Evolutionary conservation across 257 asterid species (phyloP).

Genomic region (Salvia hispanica): DNA sequence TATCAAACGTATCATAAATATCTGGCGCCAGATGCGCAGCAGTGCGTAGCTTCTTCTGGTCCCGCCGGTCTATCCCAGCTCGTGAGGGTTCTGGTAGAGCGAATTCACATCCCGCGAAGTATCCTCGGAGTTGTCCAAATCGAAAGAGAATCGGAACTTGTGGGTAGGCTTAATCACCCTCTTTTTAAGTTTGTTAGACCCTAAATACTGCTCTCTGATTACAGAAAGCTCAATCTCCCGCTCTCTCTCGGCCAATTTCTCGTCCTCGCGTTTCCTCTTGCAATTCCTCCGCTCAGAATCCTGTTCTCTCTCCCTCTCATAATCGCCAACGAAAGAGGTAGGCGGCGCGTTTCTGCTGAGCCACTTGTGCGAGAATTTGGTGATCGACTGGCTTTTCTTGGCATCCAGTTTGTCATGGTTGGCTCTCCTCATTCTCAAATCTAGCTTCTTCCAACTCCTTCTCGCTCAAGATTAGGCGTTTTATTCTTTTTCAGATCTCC

Average conservation of each 20-base stretch:
- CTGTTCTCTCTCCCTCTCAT: constrained; percentile 41
- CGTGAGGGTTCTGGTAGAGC: constrained; percentile 56
- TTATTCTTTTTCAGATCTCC: not conserved
- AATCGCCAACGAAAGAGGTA: constrained; percentile 25
- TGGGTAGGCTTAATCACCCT: constrained; percentile 55
- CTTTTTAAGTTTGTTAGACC: constrained; percentile 60
- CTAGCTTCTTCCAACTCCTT: no score
- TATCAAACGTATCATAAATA: no score
- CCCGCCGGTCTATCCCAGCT: constrained; percentile 63
- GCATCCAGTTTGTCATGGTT: constrained; percentile 38
- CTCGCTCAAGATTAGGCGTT: no score
- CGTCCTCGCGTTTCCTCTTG: constrained; percentile 54
- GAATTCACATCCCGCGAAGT: constrained; percentile 59
- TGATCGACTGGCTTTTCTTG: constrained; percentile 67
- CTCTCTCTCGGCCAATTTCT: constrained; percentile 54
- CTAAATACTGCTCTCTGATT: constrained; percentile 53
- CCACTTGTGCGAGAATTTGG: constrained; percentile 59
- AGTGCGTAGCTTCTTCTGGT: no score
- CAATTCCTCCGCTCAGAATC: constrained; percentile 51
- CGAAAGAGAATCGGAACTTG: constrained; percentile 56
- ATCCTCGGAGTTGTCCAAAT: constrained; percentile 66
- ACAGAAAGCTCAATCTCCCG: constrained; percentile 55
- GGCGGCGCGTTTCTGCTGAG: constrained; percentile 47
- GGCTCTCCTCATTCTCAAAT: constrained; percentile 40
- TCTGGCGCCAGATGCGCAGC: no score